Evolutionary conservation across 2,329 filamentous ascomycete species (phyloP).

Genomic region (Teratosphaeria viscida): DNA sequence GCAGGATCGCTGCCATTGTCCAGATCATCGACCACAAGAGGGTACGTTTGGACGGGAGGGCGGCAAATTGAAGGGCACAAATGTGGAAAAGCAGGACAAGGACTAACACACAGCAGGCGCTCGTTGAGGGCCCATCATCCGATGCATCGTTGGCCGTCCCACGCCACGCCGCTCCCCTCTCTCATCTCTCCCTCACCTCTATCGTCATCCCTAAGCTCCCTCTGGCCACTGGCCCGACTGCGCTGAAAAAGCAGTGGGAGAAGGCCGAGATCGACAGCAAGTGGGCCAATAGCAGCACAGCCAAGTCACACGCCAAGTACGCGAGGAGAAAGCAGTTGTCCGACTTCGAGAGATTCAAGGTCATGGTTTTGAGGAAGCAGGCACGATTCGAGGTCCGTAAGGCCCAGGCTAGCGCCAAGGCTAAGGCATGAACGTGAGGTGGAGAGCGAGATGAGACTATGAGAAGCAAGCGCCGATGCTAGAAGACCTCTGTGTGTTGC

Average conservation of each 20-base stretch:
- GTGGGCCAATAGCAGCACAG: conserved; percentile 85
- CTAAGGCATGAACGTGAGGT: conserved; percentile 43
- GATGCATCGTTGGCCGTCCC: conserved; percentile 69
- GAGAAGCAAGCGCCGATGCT: not conserved
- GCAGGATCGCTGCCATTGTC: conserved; percentile 86
- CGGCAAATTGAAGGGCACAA: not conserved
- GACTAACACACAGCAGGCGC: conserved; percentile 52
- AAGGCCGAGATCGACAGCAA: conserved; percentile 83
- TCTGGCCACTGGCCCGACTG: conserved; percentile 70
- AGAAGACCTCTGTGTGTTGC: not conserved
- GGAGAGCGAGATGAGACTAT: not conserved
- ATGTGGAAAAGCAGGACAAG: not conserved
- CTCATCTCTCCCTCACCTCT: conserved; percentile 77
- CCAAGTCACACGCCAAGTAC: conserved; percentile 81
- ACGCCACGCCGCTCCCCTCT: conserved; percentile 76
- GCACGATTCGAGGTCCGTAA: conserved; percentile 94
- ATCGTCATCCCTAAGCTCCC: conserved; percentile 79
- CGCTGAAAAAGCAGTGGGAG: conserved; percentile 83
- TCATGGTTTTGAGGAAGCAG: conserved; percentile 98
- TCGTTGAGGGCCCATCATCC: conserved; percentile 87
- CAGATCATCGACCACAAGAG: conserved; percentile 99
- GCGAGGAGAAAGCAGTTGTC: conserved; percentile 82
- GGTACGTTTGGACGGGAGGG: conserved; percentile 55
- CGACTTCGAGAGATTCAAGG: conserved; percentile 99
- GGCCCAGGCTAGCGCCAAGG: conserved; percentile 86